Evolutionary conservation across 441 rosid genomes (phyloP).

Genomic region (Gossypium trilobum): DNA sequence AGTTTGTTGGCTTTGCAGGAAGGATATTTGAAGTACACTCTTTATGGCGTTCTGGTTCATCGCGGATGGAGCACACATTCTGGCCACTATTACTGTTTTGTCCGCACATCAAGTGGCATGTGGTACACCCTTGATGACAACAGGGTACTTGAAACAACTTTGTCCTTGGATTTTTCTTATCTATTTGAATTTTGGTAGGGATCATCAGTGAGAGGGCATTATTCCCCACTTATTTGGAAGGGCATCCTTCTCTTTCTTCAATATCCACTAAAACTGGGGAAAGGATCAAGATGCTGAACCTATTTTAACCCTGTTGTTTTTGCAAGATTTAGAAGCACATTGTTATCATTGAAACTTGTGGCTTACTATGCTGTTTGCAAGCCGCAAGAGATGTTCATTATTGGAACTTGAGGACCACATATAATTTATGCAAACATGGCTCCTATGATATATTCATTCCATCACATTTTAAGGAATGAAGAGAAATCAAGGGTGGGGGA

Average conservation of each 20-base stretch:
- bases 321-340: background rate
- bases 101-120: conserved; percentile 82
- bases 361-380: background rate
- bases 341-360: background rate
- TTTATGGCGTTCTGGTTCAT: conserved; percentile 90
- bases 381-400: background rate
- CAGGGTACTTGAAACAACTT: conserved; percentile 37
- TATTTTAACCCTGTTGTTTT: background rate
- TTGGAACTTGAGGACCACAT: background rate
- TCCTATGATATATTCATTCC: background rate
- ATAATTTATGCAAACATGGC: background rate
- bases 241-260: background rate
- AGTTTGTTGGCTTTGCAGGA: conserved; percentile 41
- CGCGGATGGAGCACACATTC: conserved; percentile 74
- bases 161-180: conserved; percentile 11
- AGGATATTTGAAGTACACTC: conserved; percentile 78
- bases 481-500: background rate
- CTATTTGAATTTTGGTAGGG: conserved; percentile 10
- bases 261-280: background rate
- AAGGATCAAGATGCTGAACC: background rate
- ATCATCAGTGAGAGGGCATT: background rate
- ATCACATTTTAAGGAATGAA: background rate
- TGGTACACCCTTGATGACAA: conserved; percentile 94
- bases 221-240: conserved; percentile 8
- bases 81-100: conserved; percentile 85